A percentile compares a stretch with the other conserved stretches of the same genome.
These are phyloP conservation scores for Colletotrichum tropicale DNA, from an alignment of 2,329 filamentous ascomycete species.

Conservation along the genomic window DNA sequence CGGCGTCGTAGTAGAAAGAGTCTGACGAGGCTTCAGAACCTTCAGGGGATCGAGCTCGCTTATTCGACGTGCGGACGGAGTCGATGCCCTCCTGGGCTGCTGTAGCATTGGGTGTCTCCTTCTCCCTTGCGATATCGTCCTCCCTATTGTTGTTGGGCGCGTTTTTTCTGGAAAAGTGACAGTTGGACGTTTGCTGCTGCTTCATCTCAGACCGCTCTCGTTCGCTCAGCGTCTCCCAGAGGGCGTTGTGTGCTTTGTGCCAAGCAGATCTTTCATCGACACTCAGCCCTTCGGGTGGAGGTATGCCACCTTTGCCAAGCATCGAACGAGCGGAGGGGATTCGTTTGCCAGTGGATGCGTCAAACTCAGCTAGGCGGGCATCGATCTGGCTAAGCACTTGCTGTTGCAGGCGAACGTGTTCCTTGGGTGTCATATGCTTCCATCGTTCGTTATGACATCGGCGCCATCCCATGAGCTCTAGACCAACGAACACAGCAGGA, in stretches of 20 bases:
- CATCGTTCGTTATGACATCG: not conserved
- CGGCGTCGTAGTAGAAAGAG: not conserved
- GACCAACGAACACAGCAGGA: not conserved
- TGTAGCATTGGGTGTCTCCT: accelerated
- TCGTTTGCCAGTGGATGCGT: not conserved
- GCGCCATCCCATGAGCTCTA: not conserved
- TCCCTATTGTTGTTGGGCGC: not conserved
- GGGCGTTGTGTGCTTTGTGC: not conserved
- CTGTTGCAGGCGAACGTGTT: not conserved
- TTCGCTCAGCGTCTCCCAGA: not conserved
- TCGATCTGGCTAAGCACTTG: not conserved
- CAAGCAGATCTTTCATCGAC: not conserved
- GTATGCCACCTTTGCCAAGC: not conserved
- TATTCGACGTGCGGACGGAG: not conserved
- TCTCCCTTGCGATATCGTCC: not conserved
- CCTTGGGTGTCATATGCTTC: accelerated
- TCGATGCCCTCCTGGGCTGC: not conserved
- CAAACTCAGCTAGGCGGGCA: accelerated
- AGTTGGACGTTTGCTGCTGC: not conserved
- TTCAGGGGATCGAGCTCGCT: not conserved
- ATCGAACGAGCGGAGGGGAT: not conserved
- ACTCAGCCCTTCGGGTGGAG: not conserved
- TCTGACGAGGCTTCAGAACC: not conserved
- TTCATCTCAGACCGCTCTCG: not conserved
- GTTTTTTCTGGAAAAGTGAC: not conserved